These are phyloP conservation scores for Colletotrichum agaves DNA, from an alignment of 2,329 filamentous ascomycete species.

Conservation along the genomic window DNA sequence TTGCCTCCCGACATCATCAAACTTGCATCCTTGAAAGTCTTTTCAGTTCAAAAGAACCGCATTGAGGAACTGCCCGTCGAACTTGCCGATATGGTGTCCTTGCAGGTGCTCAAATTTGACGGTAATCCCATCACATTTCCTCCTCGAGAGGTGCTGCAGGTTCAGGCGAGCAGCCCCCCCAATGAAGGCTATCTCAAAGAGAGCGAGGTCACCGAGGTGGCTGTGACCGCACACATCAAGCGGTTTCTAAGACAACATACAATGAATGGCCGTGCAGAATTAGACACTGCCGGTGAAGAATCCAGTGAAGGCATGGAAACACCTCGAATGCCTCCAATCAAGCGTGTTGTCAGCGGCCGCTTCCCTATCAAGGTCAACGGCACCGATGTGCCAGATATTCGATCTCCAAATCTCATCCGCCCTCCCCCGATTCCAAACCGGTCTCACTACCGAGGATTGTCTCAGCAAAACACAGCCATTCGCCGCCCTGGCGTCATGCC, in stretches of 20 bases:
- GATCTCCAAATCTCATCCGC: slow-evolving; percentile 73
- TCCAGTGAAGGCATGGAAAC: slow-evolving; percentile 82
- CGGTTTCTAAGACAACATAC: slow-evolving; percentile 66
- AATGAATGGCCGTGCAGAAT: slow-evolving; percentile 63
- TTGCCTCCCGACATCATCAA: slow-evolving; percentile 84
- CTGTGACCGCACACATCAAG: slow-evolving; percentile 70
- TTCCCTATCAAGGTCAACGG: slow-evolving; percentile 80
- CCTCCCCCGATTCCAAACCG: slow-evolving; percentile 82
- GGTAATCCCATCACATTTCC: slow-evolving; percentile 85
- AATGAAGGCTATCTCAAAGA: slow-evolving; percentile 68
- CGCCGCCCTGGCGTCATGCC: slow-evolving; percentile 80
- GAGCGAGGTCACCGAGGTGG: slow-evolving; percentile 71
- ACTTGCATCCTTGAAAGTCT: slow-evolving; percentile 86
- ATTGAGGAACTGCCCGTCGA: slow-evolving; percentile 86
- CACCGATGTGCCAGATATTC: slow-evolving; percentile 72
- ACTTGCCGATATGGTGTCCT: slow-evolving; percentile 87
- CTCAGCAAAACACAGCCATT: slow-evolving; percentile 72
- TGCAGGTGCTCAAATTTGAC: slow-evolving; percentile 90
- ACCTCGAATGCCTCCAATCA: slow-evolving; percentile 73
- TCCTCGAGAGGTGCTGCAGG: slow-evolving; percentile 74
- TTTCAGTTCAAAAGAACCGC: slow-evolving; percentile 87
- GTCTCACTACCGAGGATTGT: slow-evolving; percentile 82
- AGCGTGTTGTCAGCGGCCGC: slow-evolving; percentile 71
- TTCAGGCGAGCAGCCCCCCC: slow-evolving; percentile 64
- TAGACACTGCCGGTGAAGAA: slow-evolving; percentile 68